These are phyloP conservation scores for Colletotrichum tabaci DNA, from an alignment of 2,329 filamentous ascomycete genomes.

Conservation along the genomic window DNA sequence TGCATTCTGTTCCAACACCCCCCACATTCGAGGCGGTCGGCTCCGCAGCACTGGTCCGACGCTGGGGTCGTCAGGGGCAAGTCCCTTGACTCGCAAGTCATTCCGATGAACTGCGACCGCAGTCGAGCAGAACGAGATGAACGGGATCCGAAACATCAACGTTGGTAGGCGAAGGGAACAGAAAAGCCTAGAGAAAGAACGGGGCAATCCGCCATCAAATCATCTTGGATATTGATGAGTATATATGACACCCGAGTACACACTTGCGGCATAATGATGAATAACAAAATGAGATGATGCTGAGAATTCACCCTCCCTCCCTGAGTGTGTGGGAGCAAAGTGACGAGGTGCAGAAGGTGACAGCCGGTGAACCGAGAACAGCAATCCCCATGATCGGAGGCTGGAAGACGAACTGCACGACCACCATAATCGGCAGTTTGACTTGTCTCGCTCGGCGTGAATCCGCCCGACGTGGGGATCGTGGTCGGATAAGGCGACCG, in stretches of 20 bases:
- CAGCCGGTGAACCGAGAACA: neutral
- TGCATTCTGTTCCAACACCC: conserved; percentile 73
- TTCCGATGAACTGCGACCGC: conserved; percentile 55
- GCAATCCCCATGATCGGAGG: neutral
- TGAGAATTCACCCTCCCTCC: neutral
- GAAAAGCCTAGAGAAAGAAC: conserved; percentile 36
- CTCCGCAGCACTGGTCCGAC: conserved; percentile 55
- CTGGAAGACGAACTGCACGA: neutral
- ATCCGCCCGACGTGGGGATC: conserved; percentile 10
- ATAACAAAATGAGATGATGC: conserved; percentile 43
- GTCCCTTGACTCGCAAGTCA: conserved; percentile 62
- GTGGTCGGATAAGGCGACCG: conserved; percentile 22
- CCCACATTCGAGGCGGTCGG: conserved; percentile 66
- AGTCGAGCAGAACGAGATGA: conserved; percentile 18
- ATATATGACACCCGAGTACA: conserved; percentile 52
- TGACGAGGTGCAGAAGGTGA: neutral
- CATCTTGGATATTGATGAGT: conserved; percentile 41
- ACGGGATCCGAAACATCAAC: neutral
- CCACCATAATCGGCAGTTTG: conserved; percentile 2
- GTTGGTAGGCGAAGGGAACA: neutral
- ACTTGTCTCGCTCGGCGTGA: conserved; percentile 7
- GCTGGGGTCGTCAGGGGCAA: conserved; percentile 51
- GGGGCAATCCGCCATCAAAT: conserved; percentile 30
- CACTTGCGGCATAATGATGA: conserved; percentile 44
- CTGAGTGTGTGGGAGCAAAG: neutral